A percentile compares a stretch with the other conserved stretches of the same genome.
These are phyloP conservation scores for Phragmites australis DNA, from an alignment of 176 grass and related monocot species.

Conservation along the genomic window DNA sequence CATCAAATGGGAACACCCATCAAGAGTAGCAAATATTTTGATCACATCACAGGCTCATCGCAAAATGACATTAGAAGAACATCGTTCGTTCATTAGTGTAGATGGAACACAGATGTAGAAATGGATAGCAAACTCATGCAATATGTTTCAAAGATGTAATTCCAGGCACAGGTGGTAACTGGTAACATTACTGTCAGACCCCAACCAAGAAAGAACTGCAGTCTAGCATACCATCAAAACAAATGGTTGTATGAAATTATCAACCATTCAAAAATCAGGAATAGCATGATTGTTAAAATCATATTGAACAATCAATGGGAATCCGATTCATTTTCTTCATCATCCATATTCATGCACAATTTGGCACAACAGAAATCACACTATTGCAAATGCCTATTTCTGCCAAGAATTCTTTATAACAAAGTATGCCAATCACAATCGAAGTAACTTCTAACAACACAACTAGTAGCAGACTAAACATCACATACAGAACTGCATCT, in stretches of 20 bases:
- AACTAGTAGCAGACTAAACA: not conserved
- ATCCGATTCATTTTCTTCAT: slow-evolving; percentile 61
- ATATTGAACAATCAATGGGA: slow-evolving; percentile 43
- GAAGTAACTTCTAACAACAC: not conserved
- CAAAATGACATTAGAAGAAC: not conserved
- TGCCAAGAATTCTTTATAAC: not conserved
- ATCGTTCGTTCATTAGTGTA: too few species aligned
- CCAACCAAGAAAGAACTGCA: not conserved
- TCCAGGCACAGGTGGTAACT: not conserved
- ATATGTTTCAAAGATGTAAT: not conserved
- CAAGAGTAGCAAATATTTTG: slow-evolving; percentile 69
- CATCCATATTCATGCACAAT: slow-evolving; percentile 39
- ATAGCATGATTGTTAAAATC: slow-evolving; percentile 57
- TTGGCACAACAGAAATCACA: not conserved
- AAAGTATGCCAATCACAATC: not conserved
- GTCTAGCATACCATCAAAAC: not conserved
- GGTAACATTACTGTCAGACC: not conserved
- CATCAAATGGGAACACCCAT: slow-evolving; percentile 49
- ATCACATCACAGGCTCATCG: slow-evolving; percentile 42
- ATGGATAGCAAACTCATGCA: not conserved
- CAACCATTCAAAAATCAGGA: slow-evolving; percentile 12
- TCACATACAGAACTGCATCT: not conserved
- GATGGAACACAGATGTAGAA: too few species aligned
- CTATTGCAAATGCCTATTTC: not conserved
- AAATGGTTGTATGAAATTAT: not conserved